A percentile compares a stretch with the other conserved stretches of the same genome.
Conservation (phyloP, 2,329 filamentous ascomycete species). For the Trichoderma arundinaceum region DNA sequence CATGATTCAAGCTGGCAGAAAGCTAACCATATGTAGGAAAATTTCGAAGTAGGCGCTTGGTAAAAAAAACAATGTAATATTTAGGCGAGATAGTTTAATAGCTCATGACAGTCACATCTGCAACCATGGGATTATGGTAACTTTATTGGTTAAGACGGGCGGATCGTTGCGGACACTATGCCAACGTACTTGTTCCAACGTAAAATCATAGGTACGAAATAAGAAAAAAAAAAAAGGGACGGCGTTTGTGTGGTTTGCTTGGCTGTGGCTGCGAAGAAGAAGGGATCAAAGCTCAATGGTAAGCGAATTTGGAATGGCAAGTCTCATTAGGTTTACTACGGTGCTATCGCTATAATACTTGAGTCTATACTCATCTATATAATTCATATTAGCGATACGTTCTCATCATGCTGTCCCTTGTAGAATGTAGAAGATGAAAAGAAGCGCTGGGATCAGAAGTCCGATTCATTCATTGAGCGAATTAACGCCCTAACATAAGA, state of each 20-base stretch:
- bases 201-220: slow-evolving; percentile 34
- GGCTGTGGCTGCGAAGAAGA: slow-evolving; percentile 21
- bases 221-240: slow-evolving; percentile 18
- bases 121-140: slow-evolving; percentile 18
- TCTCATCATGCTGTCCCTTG: slow-evolving; percentile 4
- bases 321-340: slow-evolving; percentile 30
- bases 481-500: slow-evolving; percentile 81
- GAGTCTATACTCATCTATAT: not conserved
- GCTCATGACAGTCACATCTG: slow-evolving; percentile 20
- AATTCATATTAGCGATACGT: slow-evolving; percentile 21
- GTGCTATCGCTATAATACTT: slow-evolving; percentile 9
- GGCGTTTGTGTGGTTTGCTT: slow-evolving; percentile 21
- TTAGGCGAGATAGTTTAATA: slow-evolving; percentile 29
- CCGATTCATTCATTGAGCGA: slow-evolving; percentile 79
- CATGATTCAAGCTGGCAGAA: not conserved
- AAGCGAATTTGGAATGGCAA: slow-evolving; percentile 28
- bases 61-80: slow-evolving; percentile 50
- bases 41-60: slow-evolving; percentile 92
- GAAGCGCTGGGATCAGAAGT: slow-evolving; percentile 71
- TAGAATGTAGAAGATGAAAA: not conserved
- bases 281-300: slow-evolving; percentile 19
- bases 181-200: slow-evolving; percentile 27
- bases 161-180: slow-evolving; percentile 17
- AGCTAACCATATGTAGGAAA: slow-evolving; percentile 68
- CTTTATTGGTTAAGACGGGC: slow-evolving; percentile 27